phyloP scores from a whole-genome alignment of 2,329 filamentous ascomycete species.

The Zasmidium angulare region DNA sequence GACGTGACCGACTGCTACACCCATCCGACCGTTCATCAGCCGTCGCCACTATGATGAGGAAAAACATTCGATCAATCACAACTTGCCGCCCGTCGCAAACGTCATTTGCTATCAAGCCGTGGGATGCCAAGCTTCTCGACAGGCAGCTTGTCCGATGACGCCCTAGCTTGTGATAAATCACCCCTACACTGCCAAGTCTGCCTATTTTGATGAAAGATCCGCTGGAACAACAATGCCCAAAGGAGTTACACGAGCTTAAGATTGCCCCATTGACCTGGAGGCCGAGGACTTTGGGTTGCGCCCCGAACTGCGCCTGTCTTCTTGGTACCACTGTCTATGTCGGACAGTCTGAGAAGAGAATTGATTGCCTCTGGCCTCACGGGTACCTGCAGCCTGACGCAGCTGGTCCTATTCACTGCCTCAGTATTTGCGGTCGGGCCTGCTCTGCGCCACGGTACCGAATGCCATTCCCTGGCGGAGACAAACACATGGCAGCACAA shows the following conservation, averaged over 20 bases:
- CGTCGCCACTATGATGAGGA: not conserved
- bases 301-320: not conserved
- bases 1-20: not conserved
- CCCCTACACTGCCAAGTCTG: not conserved
- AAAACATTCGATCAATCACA: not conserved
- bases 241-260: not conserved
- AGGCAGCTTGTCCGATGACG: not conserved
- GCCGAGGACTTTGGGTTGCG: not conserved
- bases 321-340: not conserved
- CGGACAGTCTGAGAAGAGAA: not conserved
- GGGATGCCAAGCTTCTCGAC: not conserved
- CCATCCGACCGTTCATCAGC: not conserved
- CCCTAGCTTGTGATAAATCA: not conserved
- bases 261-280: not conserved
- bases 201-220: not conserved
- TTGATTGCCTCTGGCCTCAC: not conserved
- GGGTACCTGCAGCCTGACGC: not conserved
- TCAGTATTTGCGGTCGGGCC: not conserved
- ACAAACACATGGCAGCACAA: not conserved
- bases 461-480: not conserved
- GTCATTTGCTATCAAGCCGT: not conserved
- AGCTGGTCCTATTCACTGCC: not conserved
- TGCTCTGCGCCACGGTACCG: not conserved
- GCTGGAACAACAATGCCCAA: not conserved
- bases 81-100: not conserved